These are phyloP conservation scores for Plantago ovata DNA, from an alignment of 257 asterid genomes.

Conservation along the genomic window DNA sequence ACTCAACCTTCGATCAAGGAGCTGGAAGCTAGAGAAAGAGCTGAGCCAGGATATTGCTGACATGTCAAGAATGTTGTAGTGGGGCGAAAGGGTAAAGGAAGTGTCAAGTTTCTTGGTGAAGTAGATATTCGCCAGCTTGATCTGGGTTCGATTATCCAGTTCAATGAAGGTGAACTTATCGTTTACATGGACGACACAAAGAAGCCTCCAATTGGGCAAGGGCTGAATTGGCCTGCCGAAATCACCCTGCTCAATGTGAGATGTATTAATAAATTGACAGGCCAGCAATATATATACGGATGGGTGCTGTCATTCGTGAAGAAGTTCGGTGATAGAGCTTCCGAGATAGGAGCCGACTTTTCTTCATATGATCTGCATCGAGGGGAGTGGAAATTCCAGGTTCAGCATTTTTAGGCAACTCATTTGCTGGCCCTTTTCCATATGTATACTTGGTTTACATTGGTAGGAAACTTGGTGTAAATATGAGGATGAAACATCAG, in stretches of 20 bases:
- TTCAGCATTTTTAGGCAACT: no score
- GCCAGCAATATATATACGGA: slow-evolving; percentile 54
- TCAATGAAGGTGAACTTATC: slow-evolving; percentile 54
- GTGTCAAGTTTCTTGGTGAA: slow-evolving; percentile 80
- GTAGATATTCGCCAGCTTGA: slow-evolving; percentile 72
- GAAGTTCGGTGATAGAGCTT: no score
- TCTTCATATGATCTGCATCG: no score
- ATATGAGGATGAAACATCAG: no score
- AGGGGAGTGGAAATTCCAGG: no score
- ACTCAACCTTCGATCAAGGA: slow-evolving; percentile 87
- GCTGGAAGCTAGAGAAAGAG: slow-evolving; percentile 84
- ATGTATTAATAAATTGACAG: slow-evolving; percentile 55
- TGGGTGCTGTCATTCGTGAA: no score
- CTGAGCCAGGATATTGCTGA: slow-evolving; percentile 59
- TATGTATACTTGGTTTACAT: no score
- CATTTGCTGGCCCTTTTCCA: no score
- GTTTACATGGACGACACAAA: slow-evolving; percentile 64
- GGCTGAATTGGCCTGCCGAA: no score
- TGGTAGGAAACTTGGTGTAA: no score
- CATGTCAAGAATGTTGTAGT: slow-evolving; percentile 71
- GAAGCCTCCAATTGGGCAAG: slow-evolving; percentile 74
- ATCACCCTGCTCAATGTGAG: slow-evolving; percentile 68
- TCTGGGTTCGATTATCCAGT: slow-evolving; percentile 62
- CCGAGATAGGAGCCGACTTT: no score
- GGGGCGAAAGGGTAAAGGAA: slow-evolving; percentile 63